Evolutionary conservation across 805 yeast genomes (phyloP), one percentile per base, ranked within the genome.

Genomic region (Candida saitoana): DNA sequence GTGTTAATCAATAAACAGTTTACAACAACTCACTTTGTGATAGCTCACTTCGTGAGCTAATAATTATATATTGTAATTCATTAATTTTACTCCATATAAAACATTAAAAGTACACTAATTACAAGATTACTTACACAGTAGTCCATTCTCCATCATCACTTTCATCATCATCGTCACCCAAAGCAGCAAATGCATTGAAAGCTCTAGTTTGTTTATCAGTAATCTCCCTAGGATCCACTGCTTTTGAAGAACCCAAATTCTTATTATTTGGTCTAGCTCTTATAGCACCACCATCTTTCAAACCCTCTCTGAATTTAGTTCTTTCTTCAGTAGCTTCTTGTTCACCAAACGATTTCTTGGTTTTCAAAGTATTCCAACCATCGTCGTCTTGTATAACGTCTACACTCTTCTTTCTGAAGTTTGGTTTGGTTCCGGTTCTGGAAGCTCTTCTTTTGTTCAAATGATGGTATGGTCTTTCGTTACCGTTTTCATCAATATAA

Each of bases 151-250:
- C 38, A 12, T 46, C 49, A 27, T 42, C 43, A 8, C 42, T 43
- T 34, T 55, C 71, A 38, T 73, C 77, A 33, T 74, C 83, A 19
- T 74, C 82, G 36, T 71, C 82, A 20, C 77, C 84, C 56, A 86
- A 76, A 18, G 91, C 91, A 52, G 82, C 89, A 60, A 86, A 86
- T 3, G 93, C 91, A 62, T 86, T 86, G 73, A 85, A 86, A 16
- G 77, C 72, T 34, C 73, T 71, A 47, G 79, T 77, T 47, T 77
- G 84, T 49, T 81, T 77, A 49, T 82, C 87, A 31, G 87, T 79
- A 52, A 78, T 71, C 59, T 85, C 91, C 59, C 83, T 78, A 16
- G 85, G 71, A 55, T 84, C 89, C 38, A 78, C 84, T 18, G 88
- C 83, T 63, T 80, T 83, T 33, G 85, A 78, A 14, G 87, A 79